phyloP scores from a whole-genome alignment of 2,329 filamentous ascomycete genomes.

The Microdochium trichocladiopsis region DNA sequence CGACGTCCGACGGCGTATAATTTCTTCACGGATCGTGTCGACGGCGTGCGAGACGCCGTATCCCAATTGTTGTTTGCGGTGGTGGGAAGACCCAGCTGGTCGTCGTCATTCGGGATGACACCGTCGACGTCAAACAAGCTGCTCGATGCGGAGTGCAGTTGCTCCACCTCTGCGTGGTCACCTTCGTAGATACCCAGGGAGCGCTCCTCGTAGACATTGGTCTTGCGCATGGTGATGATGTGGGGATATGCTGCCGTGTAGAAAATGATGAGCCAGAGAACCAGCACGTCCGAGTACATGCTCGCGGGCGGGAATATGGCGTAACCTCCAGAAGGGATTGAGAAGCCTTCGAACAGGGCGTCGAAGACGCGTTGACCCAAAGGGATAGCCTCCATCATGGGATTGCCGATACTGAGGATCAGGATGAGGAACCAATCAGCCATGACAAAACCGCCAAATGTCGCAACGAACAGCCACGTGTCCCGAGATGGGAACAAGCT shows the following conservation, averaged over 20 bases:
- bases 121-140: conserved; percentile 22
- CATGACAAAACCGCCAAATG: conserved; percentile 38
- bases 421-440: conserved; percentile 47
- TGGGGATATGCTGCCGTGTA: conserved; percentile 59
- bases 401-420: conserved; percentile 43
- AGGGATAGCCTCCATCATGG: conserved; percentile 33
- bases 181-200: conserved; percentile 52
- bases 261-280: conserved; percentile 59
- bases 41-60: conserved; percentile 7
- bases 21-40: conserved; percentile 11
- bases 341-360: conserved; percentile 43
- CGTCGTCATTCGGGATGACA: conserved; percentile 15
- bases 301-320: conserved; percentile 42
- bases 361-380: conserved; percentile 38
- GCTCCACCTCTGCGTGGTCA: conserved; percentile 13
- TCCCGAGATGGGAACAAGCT: conserved; percentile 44
- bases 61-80: conserved; percentile 10
- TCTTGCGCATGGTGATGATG: conserved; percentile 57
- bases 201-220: conserved; percentile 66
- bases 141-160: conserved; percentile 13
- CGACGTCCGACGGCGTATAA: conserved; percentile 10
- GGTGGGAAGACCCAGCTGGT: conserved; percentile 3
- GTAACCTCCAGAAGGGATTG: conserved; percentile 46
- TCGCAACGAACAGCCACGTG: conserved; percentile 44
- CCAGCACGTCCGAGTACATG: conserved; percentile 48